phyloP scores from a whole-genome alignment of 768 basidiomycete genomes.

The Xerocomellus chrysenteron region DNA sequence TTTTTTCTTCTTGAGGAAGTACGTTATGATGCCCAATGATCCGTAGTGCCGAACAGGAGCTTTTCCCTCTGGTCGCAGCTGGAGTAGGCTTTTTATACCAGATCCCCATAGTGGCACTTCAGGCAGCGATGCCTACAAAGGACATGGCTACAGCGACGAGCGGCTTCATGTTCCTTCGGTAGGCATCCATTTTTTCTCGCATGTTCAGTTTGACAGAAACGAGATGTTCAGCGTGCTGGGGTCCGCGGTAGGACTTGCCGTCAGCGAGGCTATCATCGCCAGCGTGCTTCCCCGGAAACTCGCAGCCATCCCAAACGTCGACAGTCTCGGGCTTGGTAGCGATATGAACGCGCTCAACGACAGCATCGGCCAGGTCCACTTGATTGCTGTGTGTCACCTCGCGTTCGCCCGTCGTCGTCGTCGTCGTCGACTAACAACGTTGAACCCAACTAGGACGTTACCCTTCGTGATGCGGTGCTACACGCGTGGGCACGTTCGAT shows the following conservation, averaged over 20 bases:
- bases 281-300: constrained; percentile 45
- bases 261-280: constrained; percentile 69
- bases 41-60: constrained; percentile 54
- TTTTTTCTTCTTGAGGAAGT: background rate
- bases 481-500: constrained; percentile 66
- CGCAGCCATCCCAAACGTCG: constrained; percentile 23
- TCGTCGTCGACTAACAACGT: background rate
- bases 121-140: constrained; percentile 81
- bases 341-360: constrained; percentile 43
- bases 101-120: constrained; percentile 69
- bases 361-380: constrained; percentile 42
- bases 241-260: constrained; percentile 68
- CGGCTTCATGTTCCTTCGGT: constrained; percentile 70
- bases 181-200: background rate
- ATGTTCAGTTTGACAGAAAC: too few relatives aligned
- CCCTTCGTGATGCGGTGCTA: constrained; percentile 47
- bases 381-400: constrained; percentile 10
- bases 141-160: constrained; percentile 84
- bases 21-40: background rate
- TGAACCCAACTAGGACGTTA: constrained; percentile 42
- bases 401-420: background rate
- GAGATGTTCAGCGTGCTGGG: constrained; percentile 53
- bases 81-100: constrained; percentile 68
- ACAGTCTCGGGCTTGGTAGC: constrained; percentile 29
- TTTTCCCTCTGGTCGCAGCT: constrained; percentile 67